Base-by-base conservation (phyloP, 805 yeast genomes). In the Limtongozyma cylindracea region DNA sequence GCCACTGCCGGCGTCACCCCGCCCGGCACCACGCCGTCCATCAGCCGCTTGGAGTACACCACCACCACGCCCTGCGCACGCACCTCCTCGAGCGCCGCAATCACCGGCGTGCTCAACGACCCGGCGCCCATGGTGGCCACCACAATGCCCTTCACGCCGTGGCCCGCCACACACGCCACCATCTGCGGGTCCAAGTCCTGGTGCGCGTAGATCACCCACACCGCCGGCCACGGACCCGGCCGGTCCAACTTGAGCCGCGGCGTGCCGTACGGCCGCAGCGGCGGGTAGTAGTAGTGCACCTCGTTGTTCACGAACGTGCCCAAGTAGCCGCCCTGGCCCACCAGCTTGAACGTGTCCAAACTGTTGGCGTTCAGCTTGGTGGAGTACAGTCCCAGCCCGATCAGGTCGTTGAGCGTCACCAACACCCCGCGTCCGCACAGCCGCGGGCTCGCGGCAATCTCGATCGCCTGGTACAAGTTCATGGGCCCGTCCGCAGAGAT, bases 121-220 rank as follows among this genome's bases (percentile, higher is more conserved):
- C 78, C 78, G 1, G 77, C 73, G 17, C 78, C 78, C 56, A 67
- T 59, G 3, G 73, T 62, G 1, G 77, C 78, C 22, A 68, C 43
- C 2, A 69, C 65, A 10, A 69, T 35, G 5, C 76, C 78, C 19
- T 51, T 48, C 13, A 54, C 53, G 13, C 41, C 41, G 11, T 52
- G 47, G 15, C 51, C 50, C 6, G 58, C 49, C 0, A 60, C 53
- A 10, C 62, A 29, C 16, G 50, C 50, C 4, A 68, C 45, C 10
- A 67, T 26, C 21, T 46, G 45, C 16, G 58, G 45, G 24, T 60
- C 53, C 29, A 68, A 49, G 1, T 69, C 63, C 37, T 68, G 78
- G 28, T 64, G 68, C 20, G 59, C 66, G 34, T 61, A 67, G 5
- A 68, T 32, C 8, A 68, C 51, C n/a, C 58, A 45, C 6, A 68